These are phyloP conservation scores for Botrytis aclada DNA, from an alignment of 2,329 filamentous ascomycete species.

Conservation along the genomic window DNA sequence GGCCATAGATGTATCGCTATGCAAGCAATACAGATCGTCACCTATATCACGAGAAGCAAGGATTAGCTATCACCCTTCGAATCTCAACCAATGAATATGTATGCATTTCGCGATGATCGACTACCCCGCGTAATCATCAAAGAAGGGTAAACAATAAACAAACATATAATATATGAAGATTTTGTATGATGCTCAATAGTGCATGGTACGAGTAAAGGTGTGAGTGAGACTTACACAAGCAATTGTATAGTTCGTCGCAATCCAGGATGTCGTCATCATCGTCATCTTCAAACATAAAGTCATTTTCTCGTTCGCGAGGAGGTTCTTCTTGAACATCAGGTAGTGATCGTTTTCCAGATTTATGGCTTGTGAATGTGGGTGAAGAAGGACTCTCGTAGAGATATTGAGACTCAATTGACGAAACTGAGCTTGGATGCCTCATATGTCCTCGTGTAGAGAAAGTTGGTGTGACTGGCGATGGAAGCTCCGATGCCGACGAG, in stretches of 20 bases:
- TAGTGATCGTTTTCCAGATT: slow-evolving; percentile 63
- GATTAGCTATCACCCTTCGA: slow-evolving; percentile 12
- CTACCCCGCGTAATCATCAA: slow-evolving; percentile 17
- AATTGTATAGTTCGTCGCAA: slow-evolving; percentile 57
- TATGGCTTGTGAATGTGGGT: slow-evolving; percentile 49
- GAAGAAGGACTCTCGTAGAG: slow-evolving; percentile 56
- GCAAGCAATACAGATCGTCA: slow-evolving; percentile 57
- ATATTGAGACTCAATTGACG: slow-evolving; percentile 64
- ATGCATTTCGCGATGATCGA: slow-evolving; percentile 8
- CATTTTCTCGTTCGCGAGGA: slow-evolving; percentile 59
- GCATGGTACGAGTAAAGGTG: neutral
- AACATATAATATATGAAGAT: slow-evolving; percentile 18
- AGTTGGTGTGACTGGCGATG: slow-evolving; percentile 68
- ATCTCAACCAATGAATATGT: slow-evolving; percentile 5
- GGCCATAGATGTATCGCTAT: slow-evolving; percentile 44
- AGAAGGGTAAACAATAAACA: neutral
- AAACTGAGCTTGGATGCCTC: slow-evolving; percentile 70
- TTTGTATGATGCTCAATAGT: neutral
- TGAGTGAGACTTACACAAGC: slow-evolving; percentile 63
- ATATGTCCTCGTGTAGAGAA: slow-evolving; percentile 60
- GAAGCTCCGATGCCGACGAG: slow-evolving; percentile 56
- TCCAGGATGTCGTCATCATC: slow-evolving; percentile 6
- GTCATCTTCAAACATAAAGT: slow-evolving; percentile 47
- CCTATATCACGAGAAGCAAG: slow-evolving; percentile 44
- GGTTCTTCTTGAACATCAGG: slow-evolving; percentile 85